phyloP scores from a whole-genome alignment of 2,329 filamentous ascomycete species.

The Epichloe uncinata region DNA sequence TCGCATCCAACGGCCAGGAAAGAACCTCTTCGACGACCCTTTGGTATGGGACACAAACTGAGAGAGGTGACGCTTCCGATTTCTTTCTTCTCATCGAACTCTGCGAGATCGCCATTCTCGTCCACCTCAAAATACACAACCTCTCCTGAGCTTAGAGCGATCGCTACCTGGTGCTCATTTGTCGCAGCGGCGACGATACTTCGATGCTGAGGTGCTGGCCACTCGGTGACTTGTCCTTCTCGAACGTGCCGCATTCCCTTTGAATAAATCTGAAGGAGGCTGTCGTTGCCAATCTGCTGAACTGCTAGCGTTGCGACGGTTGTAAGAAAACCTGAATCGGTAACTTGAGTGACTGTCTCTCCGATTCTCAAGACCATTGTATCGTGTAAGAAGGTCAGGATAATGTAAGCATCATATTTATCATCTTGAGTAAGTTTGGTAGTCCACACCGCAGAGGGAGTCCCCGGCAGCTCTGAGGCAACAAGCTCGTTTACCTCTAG shows the following conservation, averaged over 20 bases:
- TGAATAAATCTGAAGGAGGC: constrained; percentile 84
- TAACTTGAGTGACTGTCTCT: constrained; percentile 91
- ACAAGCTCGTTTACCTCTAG: constrained; percentile 89
- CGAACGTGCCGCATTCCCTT: constrained; percentile 88
- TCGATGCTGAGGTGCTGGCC: constrained; percentile 83
- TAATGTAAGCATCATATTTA: constrained; percentile 84
- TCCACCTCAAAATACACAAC: constrained; percentile 99
- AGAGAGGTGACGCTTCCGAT: constrained; percentile 91
- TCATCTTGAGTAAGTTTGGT: constrained; percentile 74
- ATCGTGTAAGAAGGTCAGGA: constrained; percentile 81
- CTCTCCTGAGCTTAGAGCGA: constrained; percentile 88
- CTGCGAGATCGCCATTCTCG: constrained; percentile 73
- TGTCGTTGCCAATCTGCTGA: constrained; percentile 86
- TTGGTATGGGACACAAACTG: constrained; percentile 81
- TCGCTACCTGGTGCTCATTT: constrained; percentile 87
- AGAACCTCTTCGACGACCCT: constrained; percentile 71
- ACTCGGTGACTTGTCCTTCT: constrained; percentile 70
- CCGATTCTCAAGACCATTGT: constrained; percentile 94
- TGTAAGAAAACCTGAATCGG: constrained; percentile 81
- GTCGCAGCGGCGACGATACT: constrained; percentile 91
- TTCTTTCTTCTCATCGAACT: constrained; percentile 88
- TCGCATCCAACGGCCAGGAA: constrained; percentile 95
- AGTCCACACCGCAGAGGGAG: constrained; percentile 90
- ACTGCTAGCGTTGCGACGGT: constrained; percentile 82
- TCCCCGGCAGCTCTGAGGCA: constrained; percentile 78